Evolutionary conservation across 1,284 basidiomycete genomes (phyloP).

Genomic region (Rhodotorula sp.): DNA sequence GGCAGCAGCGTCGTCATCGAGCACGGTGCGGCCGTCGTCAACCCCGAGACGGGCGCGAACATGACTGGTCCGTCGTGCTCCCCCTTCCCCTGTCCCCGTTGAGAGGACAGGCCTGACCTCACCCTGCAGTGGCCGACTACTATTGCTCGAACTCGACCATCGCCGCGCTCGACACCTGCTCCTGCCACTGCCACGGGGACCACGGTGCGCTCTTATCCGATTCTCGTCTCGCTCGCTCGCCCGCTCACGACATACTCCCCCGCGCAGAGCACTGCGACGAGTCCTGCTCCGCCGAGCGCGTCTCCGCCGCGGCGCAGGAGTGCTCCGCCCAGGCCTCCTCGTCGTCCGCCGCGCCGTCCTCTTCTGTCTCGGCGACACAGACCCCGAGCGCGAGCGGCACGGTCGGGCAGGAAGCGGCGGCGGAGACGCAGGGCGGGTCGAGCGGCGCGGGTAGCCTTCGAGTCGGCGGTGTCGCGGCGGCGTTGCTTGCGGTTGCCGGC

Average conservation of each 20-base stretch:
- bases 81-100: too few species aligned
- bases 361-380: neutral
- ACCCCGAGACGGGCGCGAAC: conserved; percentile 13
- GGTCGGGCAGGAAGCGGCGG: neutral
- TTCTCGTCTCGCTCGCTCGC: too few species aligned
- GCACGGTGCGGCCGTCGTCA: conserved; percentile 22
- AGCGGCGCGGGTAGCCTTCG: neutral
- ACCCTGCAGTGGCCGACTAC: conserved; percentile 13
- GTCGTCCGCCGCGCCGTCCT: neutral
- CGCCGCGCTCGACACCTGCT: conserved; percentile 21
- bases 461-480: neutral
- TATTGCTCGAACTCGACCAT: conserved; percentile 30
- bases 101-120: neutral
- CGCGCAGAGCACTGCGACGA: conserved; percentile 5
- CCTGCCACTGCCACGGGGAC: conserved; percentile 30
- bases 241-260: too few species aligned
- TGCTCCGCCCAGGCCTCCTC: conserved; percentile 4
- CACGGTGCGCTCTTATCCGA: neutral
- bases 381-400: neutral
- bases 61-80: conserved; percentile 2
- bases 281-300: conserved; percentile 11
- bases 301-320: conserved; percentile 2
- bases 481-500: neutral
- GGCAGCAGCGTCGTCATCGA: conserved; percentile 3
- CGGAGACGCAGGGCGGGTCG: conserved; percentile 1